phyloP scores from a whole-genome alignment of 345 rosid species.

The Eucalyptus viminalis region DNA sequence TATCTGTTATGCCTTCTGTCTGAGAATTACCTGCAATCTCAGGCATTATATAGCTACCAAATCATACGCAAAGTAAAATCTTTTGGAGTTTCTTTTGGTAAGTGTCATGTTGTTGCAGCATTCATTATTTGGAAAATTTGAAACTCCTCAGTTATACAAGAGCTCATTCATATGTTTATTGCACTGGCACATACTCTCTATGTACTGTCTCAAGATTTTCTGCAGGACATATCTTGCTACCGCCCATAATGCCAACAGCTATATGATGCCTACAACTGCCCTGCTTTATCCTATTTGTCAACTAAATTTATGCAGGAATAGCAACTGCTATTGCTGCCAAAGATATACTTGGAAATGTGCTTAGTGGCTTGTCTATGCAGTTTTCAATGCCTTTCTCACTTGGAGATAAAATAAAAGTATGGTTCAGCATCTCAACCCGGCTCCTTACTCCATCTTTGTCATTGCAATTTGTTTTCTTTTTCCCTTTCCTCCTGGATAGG shows the following conservation, averaged over 20 bases:
- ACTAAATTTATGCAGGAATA: constrained; percentile 41
- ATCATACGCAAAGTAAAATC: neutral
- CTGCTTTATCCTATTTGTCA: neutral
- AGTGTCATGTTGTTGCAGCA: neutral
- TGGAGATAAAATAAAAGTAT: constrained; percentile 89
- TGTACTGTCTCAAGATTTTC: neutral
- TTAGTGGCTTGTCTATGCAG: constrained; percentile 84
- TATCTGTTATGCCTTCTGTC: neutral
- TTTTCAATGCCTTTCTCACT: constrained; percentile 79
- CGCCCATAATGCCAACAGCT: neutral
- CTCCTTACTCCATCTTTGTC: neutral
- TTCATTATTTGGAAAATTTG: neutral
- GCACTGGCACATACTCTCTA: neutral
- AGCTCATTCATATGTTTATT: neutral
- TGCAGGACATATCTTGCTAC: neutral
- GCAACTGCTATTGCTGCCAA: constrained; percentile 93
- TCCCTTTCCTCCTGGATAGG: neutral
- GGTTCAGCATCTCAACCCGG: neutral
- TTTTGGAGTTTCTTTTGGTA: neutral
- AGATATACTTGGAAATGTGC: constrained; percentile 86
- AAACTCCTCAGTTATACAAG: neutral
- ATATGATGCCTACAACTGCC: neutral
- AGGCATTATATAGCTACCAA: neutral
- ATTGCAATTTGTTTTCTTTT: neutral
- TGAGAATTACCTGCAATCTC: neutral